Evolutionary conservation across 2,329 filamentous ascomycete species (phyloP).

Genomic region (Exophiala oligosperma): DNA sequence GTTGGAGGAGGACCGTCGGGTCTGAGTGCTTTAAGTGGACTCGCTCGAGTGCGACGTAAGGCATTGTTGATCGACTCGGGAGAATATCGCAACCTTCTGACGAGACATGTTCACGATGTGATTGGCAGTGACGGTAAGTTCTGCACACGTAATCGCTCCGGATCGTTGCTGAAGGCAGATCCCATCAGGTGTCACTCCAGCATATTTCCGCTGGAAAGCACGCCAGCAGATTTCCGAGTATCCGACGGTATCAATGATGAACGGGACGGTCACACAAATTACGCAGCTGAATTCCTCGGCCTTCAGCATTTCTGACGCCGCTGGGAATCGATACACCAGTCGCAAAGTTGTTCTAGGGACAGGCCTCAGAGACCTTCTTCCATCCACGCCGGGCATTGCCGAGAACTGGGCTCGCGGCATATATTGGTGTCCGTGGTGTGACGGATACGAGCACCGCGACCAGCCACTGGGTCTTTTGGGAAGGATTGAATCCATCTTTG

Average conservation of each 20-base stretch:
- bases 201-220: constrained; percentile 56
- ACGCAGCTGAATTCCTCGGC: constrained; percentile 40
- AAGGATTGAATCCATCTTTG: constrained; percentile 45
- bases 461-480: constrained; percentile 58
- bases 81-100: constrained; percentile 58
- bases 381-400: constrained; percentile 54
- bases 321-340: constrained; percentile 43
- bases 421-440: constrained; percentile 67
- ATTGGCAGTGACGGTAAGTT: constrained; percentile 57
- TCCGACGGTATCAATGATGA: constrained; percentile 50
- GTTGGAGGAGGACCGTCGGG: constrained; percentile 61
- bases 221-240: constrained; percentile 56
- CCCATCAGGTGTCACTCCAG: constrained; percentile 51
- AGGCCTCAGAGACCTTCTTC: constrained; percentile 57
- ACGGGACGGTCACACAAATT: constrained; percentile 52
- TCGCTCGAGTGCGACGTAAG: constrained; percentile 59
- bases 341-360: constrained; percentile 60
- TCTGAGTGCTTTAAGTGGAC: constrained; percentile 54
- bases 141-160: too few relatives aligned
- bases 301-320: constrained; percentile 47
- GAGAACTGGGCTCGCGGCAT: constrained; percentile 62
- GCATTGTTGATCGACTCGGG: constrained; percentile 60
- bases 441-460: constrained; percentile 62
- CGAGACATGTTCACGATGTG: constrained; percentile 62
- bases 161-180: background rate